Base-by-base conservation (phyloP, 371 early-diverging fungal genomes). In the Umbelopsis sp. region DNA sequence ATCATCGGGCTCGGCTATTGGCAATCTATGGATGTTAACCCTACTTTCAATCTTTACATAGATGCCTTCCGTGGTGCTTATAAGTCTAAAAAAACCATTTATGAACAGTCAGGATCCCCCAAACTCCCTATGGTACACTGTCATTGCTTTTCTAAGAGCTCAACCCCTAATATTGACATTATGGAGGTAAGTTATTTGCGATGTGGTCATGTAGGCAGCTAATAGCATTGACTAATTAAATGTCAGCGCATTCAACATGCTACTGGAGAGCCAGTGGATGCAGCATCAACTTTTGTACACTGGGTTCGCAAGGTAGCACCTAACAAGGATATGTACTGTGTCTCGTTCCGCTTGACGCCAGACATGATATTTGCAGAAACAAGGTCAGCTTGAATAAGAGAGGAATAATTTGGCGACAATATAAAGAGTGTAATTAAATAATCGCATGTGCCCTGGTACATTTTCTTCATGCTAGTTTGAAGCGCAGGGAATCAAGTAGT, bases 311-410 rank as follows among this genome's bases (percentile, higher is more conserved):
- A 90, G 64, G 99, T 99, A 0, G 97, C 99, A 3, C 99, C 99
- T 2, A 96, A 95, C 69, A 99, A 98, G 84, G 96, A 97, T 53
- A 98, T 99, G 99, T 92, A 93, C 73, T 98, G 99, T 71, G 79
- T 97, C 46, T 91, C 94, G 6, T 94, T 99, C 74, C 82, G 83
- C 16, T 73, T 96, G 48, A 90, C 87, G 38, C 74, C 81, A 11
- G 86, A 82, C 20, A 75, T 89, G 11, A 88, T 87, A 12, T 86
- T 88, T 76, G 82, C 81, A 65, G 32, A 75, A 18, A 41, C 57
- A 57, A 57, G 57, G 57, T 57, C 57, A 57, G 57, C 57, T 57
- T 48, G 48, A 48, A n/a, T 20, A 18, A n/a, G 35, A 57, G 14
- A 32, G 29, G 18, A 35, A 16, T 35, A 22, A 22, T 32, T 35